Evolutionary conservation across 257 asterid species (phyloP).

Genomic region (Gentiana dahurica): DNA sequence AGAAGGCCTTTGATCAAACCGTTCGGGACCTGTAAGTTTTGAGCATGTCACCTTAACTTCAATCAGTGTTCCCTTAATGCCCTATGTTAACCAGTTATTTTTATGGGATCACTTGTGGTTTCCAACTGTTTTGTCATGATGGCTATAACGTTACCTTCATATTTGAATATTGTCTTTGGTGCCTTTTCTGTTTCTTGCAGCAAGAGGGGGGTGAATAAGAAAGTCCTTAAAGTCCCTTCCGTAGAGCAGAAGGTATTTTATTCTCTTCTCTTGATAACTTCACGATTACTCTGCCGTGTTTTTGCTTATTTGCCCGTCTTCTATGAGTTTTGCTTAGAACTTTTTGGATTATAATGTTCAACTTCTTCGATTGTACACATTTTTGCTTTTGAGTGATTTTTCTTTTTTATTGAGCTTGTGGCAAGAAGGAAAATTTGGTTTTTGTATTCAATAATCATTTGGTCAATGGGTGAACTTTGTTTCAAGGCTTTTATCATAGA

Average conservation of each 20-base stretch:
- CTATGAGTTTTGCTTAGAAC: too few relatives aligned
- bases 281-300: too few relatives aligned
- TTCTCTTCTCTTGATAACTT: neutral
- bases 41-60: neutral
- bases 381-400: too few relatives aligned
- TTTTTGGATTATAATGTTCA: too few relatives aligned
- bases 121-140: conserved; percentile 3
- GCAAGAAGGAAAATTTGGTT: too few relatives aligned
- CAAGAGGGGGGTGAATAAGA: conserved; percentile 94
- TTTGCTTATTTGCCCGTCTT: too few relatives aligned
- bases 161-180: neutral
- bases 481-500: too few relatives aligned
- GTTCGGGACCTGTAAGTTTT: conserved; percentile 82
- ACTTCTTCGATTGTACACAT: too few relatives aligned
- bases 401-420: too few relatives aligned
- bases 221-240: conserved; percentile 90
- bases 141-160: neutral
- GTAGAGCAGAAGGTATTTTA: conserved; percentile 76
- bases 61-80: too few relatives aligned
- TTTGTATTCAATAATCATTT: too few relatives aligned
- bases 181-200: conserved; percentile 43
- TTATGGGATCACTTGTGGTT: neutral
- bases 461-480: too few relatives aligned
- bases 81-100: neutral
- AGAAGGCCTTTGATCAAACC: conserved; percentile 93